Conservation (phyloP, 495 filamentous ascomycete genomes). For the Neurospora sublineolata region DNA sequence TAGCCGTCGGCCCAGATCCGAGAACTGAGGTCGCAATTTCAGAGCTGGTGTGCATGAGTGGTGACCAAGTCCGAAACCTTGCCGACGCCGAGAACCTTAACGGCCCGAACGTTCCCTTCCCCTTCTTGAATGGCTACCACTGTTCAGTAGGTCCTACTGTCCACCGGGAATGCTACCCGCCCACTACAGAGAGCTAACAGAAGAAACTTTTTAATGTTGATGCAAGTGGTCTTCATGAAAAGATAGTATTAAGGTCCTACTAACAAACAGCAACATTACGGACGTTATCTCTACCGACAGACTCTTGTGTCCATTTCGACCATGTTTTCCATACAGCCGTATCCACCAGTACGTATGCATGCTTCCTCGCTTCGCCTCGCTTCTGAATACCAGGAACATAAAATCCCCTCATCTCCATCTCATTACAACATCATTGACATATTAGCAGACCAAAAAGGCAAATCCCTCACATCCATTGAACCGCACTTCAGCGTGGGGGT, state of each 20-base stretch:
- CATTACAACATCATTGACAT: background rate
- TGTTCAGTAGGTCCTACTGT: background rate
- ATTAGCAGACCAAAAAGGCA: background rate
- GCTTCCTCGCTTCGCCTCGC: background rate
- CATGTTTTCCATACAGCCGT: background rate
- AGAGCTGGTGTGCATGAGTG: background rate
- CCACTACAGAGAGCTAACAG: background rate
- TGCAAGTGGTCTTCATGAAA: background rate
- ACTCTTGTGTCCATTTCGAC: background rate
- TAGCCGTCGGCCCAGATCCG: background rate
- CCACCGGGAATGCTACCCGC: background rate
- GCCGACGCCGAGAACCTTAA: background rate
- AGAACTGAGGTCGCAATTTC: background rate
- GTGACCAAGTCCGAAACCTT: background rate
- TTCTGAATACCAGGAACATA: background rate
- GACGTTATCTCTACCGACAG: background rate
- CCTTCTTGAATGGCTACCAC: background rate
- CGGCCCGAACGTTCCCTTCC: background rate
- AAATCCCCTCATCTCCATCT: background rate
- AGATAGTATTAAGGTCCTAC: background rate
- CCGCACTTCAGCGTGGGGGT: background rate
- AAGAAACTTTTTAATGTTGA: background rate
- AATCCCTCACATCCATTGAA: background rate
- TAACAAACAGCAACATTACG: background rate
- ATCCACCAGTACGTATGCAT: background rate